Conservation (phyloP, 2,329 filamentous ascomycete species). For the Epichloe uncinata region DNA sequence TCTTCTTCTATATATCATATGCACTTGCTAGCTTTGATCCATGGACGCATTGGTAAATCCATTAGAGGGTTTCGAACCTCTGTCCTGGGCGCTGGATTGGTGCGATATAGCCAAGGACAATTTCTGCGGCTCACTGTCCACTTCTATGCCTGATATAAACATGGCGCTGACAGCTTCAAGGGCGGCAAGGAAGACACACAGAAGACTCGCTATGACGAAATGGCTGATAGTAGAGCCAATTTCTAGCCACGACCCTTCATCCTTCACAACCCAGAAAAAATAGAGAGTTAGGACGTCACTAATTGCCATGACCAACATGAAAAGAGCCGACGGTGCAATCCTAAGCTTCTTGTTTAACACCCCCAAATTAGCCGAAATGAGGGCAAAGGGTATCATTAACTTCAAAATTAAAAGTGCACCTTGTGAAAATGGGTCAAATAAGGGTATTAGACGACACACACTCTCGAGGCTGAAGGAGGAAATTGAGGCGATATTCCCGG, state of each 20-base stretch:
- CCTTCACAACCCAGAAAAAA: constrained; percentile 98
- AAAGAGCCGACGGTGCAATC: constrained; percentile 76
- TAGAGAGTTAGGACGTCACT: constrained; percentile 86
- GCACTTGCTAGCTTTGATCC: no score
- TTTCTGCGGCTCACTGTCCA: constrained; percentile 24
- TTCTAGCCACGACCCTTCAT: constrained; percentile 94
- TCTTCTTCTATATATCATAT: no score
- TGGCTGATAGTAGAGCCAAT: constrained; percentile 96
- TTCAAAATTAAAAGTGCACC: constrained; percentile 78
- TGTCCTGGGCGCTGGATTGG: not conserved
- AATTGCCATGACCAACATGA: constrained; percentile 88
- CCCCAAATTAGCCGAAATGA: constrained; percentile 88
- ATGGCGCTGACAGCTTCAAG: constrained; percentile 76
- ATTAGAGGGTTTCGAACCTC: no score
- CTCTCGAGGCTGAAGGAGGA: constrained; percentile 90
- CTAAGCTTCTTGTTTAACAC: constrained; percentile 76
- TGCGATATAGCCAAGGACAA: not conserved
- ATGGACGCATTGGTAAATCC: no score
- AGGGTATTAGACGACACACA: constrained; percentile 71
- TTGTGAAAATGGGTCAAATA: constrained; percentile 91
- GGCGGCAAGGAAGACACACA: constrained; percentile 82
- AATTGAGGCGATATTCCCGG: constrained; percentile 87
- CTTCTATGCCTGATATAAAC: constrained; percentile 69
- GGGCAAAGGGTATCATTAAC: constrained; percentile 80
- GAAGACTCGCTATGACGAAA: constrained; percentile 78